These are phyloP conservation scores for Trichoderma koningiopsis DNA, from an alignment of 2,329 filamentous ascomycete species.

Conservation along the genomic window DNA sequence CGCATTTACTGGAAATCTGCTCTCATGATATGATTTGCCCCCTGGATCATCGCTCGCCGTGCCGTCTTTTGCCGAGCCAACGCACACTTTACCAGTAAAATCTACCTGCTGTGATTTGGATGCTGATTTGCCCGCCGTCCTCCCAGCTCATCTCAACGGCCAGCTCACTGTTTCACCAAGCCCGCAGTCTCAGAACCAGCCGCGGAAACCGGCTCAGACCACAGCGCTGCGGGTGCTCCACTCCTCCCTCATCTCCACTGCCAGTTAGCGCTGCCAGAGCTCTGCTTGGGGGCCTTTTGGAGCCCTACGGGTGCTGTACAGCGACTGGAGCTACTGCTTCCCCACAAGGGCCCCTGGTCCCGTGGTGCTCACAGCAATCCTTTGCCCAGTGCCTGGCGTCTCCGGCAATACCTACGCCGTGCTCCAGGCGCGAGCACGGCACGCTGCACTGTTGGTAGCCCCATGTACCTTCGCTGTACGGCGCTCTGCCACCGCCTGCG, in stretches of 20 bases:
- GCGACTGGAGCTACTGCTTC: constrained; percentile 1
- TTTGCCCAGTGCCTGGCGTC: constrained; percentile 13
- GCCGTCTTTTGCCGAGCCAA: background rate
- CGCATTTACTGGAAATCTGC: background rate
- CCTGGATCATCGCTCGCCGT: background rate
- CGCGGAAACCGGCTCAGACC: constrained; percentile 22
- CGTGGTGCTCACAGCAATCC: constrained; percentile 1
- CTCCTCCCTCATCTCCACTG: constrained; percentile 17
- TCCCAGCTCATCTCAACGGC: constrained; percentile 19
- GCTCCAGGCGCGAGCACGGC: background rate
- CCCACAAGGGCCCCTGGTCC: constrained; percentile 8
- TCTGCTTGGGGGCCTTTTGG: constrained; percentile 7
- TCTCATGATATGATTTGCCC: background rate
- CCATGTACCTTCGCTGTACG: background rate
- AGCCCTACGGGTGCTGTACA: constrained; percentile 8
- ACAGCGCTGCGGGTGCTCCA: background rate
- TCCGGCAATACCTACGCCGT: background rate
- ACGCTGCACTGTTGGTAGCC: background rate
- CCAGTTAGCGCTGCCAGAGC: constrained; percentile 19
- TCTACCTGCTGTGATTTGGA: background rate
- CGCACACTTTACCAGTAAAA: background rate
- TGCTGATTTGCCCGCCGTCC: constrained; percentile 11
- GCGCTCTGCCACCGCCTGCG: constrained; percentile 1
- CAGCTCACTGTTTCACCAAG: constrained; percentile 18
- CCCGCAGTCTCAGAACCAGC: constrained; percentile 8